Base-by-base conservation (phyloP, 2,329 filamentous ascomycete genomes). In the Pezicula neosporulosa region DNA sequence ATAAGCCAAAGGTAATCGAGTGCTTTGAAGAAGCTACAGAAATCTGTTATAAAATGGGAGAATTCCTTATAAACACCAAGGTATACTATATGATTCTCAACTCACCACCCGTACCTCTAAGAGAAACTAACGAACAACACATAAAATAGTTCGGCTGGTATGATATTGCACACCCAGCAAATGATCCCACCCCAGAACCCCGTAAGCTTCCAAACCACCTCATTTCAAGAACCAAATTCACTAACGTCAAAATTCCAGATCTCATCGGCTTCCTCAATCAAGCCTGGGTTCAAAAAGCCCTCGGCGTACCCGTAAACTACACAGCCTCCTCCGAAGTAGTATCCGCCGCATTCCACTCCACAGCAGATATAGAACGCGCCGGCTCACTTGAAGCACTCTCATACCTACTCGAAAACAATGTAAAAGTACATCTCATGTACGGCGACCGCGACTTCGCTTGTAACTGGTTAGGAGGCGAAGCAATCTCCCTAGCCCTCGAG, bases 381-480 rank as follows among this genome's bases (percentile, higher is more conserved):
- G 81, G 81, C 56, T 78, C 83, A 62, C 71, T 83, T 27, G 66
- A 74, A 54, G 74, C 81, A 49, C 70, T 87, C 3, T 80, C 82
- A 43, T 69, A 74, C 16, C 75, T 87, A 15, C 72, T 87, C 47
- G 72, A 78, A 13, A 75, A 70, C 1, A 83, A 82, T 18, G 78
- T 89, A 10, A 83, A 81, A 9, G 78, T 92, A 7, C 83, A 84
- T 8, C 69, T 92, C 54, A 76, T 90, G 42, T 88, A 91, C 63
- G 79, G 80, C 37, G 80, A 83, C 61, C 67, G 79, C 53, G 80
- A 84, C 64, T 82, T 77, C 62, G 74, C 78, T 52, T 83, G 80
- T 66, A 83, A 83, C 64, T 56, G 55, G 55, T 70, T 79, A 55
- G 81, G 82, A 7, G 81, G 80, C n/a, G 70, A 85, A 63, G 75